These are phyloP conservation scores for Kockovaella imperatae DNA, from an alignment of 768 basidiomycete genomes.

Conservation along the genomic window DNA sequence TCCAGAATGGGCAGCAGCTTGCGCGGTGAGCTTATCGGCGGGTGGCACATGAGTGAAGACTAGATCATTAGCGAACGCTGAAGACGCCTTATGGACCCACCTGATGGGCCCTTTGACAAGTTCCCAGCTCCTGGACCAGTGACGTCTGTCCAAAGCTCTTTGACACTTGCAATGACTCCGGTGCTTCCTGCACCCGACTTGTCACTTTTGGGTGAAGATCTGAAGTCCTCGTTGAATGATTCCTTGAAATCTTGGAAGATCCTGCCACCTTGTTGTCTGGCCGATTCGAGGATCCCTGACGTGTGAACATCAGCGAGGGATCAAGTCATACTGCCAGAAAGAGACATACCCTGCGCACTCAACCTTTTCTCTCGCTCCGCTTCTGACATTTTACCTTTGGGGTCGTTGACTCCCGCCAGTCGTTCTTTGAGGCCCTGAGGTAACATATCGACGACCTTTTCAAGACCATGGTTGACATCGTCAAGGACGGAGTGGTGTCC, in stretches of 20 bases:
- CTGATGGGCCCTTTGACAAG: too few species aligned
- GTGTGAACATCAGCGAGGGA: background rate
- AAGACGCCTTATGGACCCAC: background rate
- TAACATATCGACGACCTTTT: conserved; percentile 27
- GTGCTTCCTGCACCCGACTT: too few species aligned
- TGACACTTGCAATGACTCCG: too few species aligned
- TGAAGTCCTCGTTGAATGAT: conserved; percentile 16
- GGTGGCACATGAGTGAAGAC: too few species aligned
- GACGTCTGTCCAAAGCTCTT: too few species aligned
- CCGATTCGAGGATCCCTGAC: conserved; percentile 12
- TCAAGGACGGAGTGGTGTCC: too few species aligned
- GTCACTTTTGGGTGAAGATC: conserved; percentile 13
- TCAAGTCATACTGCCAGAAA: too few species aligned
- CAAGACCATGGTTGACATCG: conserved; percentile 29
- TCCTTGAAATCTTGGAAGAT: conserved; percentile 14
- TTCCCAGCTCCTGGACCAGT: too few species aligned
- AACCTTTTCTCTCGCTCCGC: too few species aligned
- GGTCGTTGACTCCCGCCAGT: background rate
- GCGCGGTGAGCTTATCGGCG: conserved; percentile 27
- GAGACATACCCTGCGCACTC: conserved; percentile 16
- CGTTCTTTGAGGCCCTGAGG: conserved; percentile 27
- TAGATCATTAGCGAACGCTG: background rate
- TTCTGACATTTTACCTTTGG: conserved; percentile 4
- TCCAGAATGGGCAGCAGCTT: conserved; percentile 21
- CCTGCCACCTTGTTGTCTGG: conserved; percentile 18